Evolutionary conservation across 148 eudicot genomes (phyloP).

Genomic region (Silene conica): DNA sequence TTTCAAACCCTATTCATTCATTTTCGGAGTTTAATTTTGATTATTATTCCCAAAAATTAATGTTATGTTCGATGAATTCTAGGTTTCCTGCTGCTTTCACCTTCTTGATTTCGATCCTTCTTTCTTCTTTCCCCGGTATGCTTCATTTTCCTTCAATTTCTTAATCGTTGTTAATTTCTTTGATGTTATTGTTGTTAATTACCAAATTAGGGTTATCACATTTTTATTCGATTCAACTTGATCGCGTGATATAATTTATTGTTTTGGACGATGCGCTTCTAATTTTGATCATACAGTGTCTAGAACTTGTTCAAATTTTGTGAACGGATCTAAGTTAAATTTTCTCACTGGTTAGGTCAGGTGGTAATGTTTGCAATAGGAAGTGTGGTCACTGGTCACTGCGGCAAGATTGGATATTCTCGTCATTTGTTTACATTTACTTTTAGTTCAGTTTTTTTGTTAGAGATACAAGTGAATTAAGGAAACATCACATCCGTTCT

Average conservation of each 20-base stretch:
- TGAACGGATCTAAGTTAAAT: too few species aligned
- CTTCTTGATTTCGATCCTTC: slow-evolving; percentile 24
- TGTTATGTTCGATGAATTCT: slow-evolving; percentile 25
- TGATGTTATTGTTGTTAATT: background rate
- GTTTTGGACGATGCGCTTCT: background rate
- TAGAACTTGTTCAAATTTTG: too few species aligned
- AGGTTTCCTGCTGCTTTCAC: slow-evolving; percentile 20
- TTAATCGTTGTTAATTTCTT: background rate
- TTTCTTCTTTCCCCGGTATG: slow-evolving; percentile 46
- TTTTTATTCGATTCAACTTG: background rate
- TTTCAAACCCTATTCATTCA: too few species aligned
- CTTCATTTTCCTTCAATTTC: background rate
- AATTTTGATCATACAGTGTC: too few species aligned
- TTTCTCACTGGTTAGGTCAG: background rate
- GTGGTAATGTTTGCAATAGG: too few species aligned
- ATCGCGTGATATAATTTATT: too few species aligned
- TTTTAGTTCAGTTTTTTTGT: background rate
- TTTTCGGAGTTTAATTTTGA: too few species aligned
- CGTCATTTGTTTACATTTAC: background rate
- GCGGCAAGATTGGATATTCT: background rate
- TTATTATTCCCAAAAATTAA: slow-evolving; percentile 3
- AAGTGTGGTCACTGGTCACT: too few species aligned
- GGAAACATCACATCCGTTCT: too few species aligned
- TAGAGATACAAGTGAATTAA: too few species aligned
- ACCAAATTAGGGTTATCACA: too few species aligned